Conservation (phyloP, 1,284 basidiomycete genomes). For the Ganoderma resinaceum region DNA sequence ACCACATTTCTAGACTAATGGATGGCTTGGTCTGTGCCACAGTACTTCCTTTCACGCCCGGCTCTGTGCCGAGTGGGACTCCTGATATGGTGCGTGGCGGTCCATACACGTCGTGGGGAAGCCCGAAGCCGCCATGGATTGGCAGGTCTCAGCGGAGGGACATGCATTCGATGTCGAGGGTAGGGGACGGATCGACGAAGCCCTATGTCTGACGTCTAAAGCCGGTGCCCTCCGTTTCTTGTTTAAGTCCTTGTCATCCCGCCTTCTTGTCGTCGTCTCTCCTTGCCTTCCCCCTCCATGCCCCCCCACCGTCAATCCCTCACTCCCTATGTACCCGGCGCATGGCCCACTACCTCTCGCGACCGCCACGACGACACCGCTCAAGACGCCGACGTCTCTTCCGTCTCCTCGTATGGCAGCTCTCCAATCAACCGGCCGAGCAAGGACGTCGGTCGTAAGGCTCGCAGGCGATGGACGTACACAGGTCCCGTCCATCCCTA, state of each 20-base stretch:
- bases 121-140: constrained; percentile 19
- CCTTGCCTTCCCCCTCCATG: constrained; percentile 15
- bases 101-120: constrained; percentile 18
- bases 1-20: constrained; percentile 22
- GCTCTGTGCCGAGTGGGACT: constrained; percentile 3
- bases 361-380: constrained; percentile 20
- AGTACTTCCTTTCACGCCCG: neutral
- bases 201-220: constrained; percentile 9
- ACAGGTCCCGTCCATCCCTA: constrained; percentile 7
- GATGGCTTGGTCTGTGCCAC: neutral
- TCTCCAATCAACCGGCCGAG: neutral
- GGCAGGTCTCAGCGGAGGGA: constrained; percentile 18
- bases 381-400: constrained; percentile 21
- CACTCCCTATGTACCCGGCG: constrained; percentile 38
- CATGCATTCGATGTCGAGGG: constrained; percentile 3
- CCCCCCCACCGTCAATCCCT: constrained; percentile 30
- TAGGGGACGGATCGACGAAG: constrained; percentile 25
- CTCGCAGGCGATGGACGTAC: constrained; percentile 27
- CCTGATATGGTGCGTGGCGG: constrained; percentile 20
- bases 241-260: constrained; percentile 1
- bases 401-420: constrained; percentile 15
- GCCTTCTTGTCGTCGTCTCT: neutral
- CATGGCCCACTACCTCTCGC: constrained; percentile 38
- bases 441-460: constrained; percentile 5
- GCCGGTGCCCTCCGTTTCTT: constrained; percentile 26